A percentile compares a stretch with the other conserved stretches of the same genome.
These are phyloP conservation scores for Cryptococcus maquisensis DNA, from an alignment of 1,284 basidiomycete genomes.

Conservation along the genomic window DNA sequence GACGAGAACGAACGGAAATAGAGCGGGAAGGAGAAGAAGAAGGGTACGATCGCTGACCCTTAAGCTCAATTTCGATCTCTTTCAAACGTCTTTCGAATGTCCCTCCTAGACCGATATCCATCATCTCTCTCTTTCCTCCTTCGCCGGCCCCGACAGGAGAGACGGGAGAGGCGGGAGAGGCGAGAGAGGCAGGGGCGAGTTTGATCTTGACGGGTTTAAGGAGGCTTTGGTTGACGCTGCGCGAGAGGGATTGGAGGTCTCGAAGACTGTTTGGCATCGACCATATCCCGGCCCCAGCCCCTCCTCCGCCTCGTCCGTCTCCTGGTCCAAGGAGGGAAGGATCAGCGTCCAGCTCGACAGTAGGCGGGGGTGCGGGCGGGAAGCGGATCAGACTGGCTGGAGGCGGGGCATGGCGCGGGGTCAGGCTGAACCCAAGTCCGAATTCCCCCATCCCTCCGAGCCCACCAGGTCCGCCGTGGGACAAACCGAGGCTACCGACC, in stretches of 20 bases:
- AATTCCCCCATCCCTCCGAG: no score
- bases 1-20: no score
- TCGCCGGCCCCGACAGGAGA: not conserved
- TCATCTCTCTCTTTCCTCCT: not conserved
- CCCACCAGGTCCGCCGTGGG: no score
- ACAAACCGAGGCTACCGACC: no score
- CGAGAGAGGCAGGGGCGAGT: not conserved
- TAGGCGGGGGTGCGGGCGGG: not conserved
- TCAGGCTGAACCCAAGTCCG: not conserved
- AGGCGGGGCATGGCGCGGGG: not conserved
- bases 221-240: not conserved
- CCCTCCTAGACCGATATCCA: not conserved
- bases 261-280: conserved; percentile 1
- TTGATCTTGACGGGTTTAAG: not conserved
- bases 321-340: not conserved
- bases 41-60: not conserved
- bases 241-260: not conserved
- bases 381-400: not conserved
- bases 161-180: not conserved
- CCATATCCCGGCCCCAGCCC: not conserved
- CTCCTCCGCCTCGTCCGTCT: not conserved
- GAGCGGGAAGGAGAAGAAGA: not conserved
- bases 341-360: not conserved
- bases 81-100: not conserved
- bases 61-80: not conserved